Base-by-base conservation (phyloP, 352 stramenopile species). In the Phytopythium chamaehyphon region DNA sequence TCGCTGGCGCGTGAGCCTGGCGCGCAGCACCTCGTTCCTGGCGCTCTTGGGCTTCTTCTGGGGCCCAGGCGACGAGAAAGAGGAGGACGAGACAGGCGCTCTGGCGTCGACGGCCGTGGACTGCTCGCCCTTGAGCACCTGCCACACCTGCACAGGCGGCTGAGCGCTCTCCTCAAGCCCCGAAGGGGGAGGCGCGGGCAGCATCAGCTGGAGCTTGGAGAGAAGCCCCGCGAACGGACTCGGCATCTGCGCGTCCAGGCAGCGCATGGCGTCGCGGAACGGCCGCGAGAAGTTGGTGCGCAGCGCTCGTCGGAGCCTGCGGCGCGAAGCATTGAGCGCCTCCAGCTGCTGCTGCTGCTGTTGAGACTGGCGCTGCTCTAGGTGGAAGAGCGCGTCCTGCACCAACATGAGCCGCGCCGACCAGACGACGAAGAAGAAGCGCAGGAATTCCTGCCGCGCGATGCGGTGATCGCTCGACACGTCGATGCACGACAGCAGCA, bases 361-460 rank as follows among this genome's bases (percentile, higher is more conserved):
- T n/a, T n/a, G n/a, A n/a, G n/a, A n/a, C 15, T 47, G 21, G 16
- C 9, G 22, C 22, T 56, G 46, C 36, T 81, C 67, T 15, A 62
- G 31, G 6, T 44, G 59, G 9, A 64, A 42, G 22, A 78, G 55
- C 48, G 76, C 57, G 28, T 82, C 60, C 51, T 82, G 71, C n/a
- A 78, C 61, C 37, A 74, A 56, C 68, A 78, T 73, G 40, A 82
- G 61, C 19, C 64, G 60, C 42, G 57, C 56, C n/a, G 71, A 82
- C 71, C 71, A 82, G 9, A 82, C 59, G 49, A 76, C 57, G 33
- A 78, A 82, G 46, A 82, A 74, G 43, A 82, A 82, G 3, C 69
- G 69, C 23, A 82, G 33, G 31, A 80, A 79, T 40, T 83, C 71
- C 22, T 73, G 58, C 35, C 64, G 51, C 19, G 48, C 68, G 45